phyloP scores from a whole-genome alignment of 2,329 filamentous ascomycete genomes.

The Myotisia sp. region DNA sequence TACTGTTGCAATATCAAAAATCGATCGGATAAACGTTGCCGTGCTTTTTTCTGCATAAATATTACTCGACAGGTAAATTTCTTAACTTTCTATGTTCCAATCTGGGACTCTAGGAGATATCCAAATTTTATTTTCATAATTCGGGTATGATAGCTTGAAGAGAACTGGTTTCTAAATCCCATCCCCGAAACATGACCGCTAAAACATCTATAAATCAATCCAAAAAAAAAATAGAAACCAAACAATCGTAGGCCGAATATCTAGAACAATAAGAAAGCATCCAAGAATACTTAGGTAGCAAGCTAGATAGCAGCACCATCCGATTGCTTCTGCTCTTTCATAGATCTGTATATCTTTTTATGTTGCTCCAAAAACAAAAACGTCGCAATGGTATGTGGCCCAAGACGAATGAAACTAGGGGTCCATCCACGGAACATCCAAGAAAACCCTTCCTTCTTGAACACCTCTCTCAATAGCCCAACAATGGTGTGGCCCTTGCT shows the following conservation, averaged over 20 bases:
- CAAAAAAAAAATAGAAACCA: no score
- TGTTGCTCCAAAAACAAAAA: conserved; percentile 55
- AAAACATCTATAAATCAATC: no score
- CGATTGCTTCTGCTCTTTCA: conserved; percentile 22
- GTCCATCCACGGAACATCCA: conserved; percentile 57
- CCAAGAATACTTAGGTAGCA: no score
- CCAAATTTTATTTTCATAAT: no score
- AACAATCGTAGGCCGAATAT: no score
- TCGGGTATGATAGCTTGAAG: no score
- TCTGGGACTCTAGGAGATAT: neutral
- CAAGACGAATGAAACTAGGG: conserved; percentile 51
- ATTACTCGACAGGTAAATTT: neutral
- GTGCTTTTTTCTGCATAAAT: neutral
- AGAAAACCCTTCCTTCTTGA: conserved; percentile 41
- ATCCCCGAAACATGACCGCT: no score
- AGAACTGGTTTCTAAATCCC: no score
- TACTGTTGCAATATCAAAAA: conserved; percentile 9
- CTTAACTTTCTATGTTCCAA: neutral
- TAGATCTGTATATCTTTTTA: conserved; percentile 45
- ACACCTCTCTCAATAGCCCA: conserved; percentile 39
- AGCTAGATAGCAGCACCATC: neutral
- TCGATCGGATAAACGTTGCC: neutral
- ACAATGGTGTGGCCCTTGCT: conserved; percentile 32
- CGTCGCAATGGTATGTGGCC: conserved; percentile 52
- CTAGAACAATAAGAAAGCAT: no score